Evolutionary conservation across 371 early-diverging fungal species (phyloP).

Genomic region (Rhizopus microsporus): DNA sequence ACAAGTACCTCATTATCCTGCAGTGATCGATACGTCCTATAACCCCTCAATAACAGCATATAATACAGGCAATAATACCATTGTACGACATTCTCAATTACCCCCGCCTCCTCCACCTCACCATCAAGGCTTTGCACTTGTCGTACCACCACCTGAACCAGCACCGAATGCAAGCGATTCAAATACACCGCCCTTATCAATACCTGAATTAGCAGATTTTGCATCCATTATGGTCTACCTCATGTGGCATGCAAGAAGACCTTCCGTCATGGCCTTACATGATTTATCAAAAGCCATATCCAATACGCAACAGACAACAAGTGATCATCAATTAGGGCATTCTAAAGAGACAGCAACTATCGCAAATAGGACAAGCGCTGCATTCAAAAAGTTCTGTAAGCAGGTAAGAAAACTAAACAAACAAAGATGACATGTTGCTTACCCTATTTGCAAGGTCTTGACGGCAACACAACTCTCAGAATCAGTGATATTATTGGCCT

Average conservation of each 20-base stretch:
- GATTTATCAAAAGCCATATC: slow-evolving; percentile 21
- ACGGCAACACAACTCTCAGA: slow-evolving; percentile 66
- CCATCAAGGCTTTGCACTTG: slow-evolving; percentile 6
- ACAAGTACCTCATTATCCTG: slow-evolving; percentile 12
- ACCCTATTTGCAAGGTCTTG: slow-evolving; percentile 33
- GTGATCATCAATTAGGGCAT: slow-evolving; percentile 21
- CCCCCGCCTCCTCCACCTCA: slow-evolving; percentile 23
- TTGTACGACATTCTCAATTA: slow-evolving; percentile 9
- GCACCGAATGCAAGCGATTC: slow-evolving; percentile 40
- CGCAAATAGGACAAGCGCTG: slow-evolving; percentile 50
- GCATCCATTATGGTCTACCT: slow-evolving; percentile 64
- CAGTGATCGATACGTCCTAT: slow-evolving; percentile 10
- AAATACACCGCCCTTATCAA: slow-evolving; percentile 31
- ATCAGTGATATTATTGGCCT: slow-evolving; percentile 59
- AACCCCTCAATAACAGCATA: slow-evolving; percentile 11
- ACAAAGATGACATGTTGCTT: neutral
- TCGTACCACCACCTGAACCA: slow-evolving; percentile 33
- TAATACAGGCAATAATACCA: slow-evolving; percentile 6
- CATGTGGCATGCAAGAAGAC: slow-evolving; percentile 62
- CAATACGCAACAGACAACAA: slow-evolving; percentile 9
- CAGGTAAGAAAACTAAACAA: slow-evolving; percentile 32
- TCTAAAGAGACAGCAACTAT: slow-evolving; percentile 45
- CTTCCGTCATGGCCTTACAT: slow-evolving; percentile 50
- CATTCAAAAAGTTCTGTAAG: slow-evolving; percentile 57
- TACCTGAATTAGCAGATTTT: slow-evolving; percentile 51